Percentiles rank a stretch among this genome's conserved stretches.
Conservation (phyloP, 2,329 filamentous ascomycete genomes). For the Aspergillus versicolor region DNA sequence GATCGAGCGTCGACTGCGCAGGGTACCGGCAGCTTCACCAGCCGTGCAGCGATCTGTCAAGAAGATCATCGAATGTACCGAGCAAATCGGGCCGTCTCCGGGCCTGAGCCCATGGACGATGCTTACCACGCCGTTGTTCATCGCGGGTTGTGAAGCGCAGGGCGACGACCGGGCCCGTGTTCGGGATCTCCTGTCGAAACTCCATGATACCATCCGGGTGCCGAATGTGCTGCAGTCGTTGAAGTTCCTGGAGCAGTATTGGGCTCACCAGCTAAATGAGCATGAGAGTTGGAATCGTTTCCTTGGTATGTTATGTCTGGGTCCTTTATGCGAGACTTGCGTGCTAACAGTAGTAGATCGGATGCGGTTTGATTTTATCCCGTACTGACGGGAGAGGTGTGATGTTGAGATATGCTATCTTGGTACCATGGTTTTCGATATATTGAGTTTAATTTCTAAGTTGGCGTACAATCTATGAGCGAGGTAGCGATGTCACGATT, state of each 20-base stretch:
- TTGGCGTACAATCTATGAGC: not conserved
- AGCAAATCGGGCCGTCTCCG: constrained; percentile 37
- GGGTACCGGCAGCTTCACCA: constrained; percentile 28
- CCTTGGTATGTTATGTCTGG: constrained; percentile 29
- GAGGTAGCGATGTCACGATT: not conserved
- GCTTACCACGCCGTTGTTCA: constrained; percentile 45
- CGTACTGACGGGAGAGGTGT: constrained; percentile 12
- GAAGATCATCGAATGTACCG: constrained; percentile 41
- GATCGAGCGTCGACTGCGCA: constrained; percentile 40
- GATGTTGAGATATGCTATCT: not conserved
- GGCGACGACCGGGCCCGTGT: constrained; percentile 37
- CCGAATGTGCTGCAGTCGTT: constrained; percentile 44
- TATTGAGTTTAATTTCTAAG: not conserved
- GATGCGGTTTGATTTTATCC: constrained; percentile 29
- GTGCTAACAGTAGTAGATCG: constrained; percentile 25
- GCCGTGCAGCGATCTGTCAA: constrained; percentile 37
- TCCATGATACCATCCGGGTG: constrained; percentile 42
- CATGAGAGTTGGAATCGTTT: constrained; percentile 41
- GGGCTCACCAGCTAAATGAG: constrained; percentile 31
- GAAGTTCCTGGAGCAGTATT: constrained; percentile 42
- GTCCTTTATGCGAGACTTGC: not conserved
- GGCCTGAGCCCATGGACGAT: constrained; percentile 44
- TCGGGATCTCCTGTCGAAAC: constrained; percentile 29
- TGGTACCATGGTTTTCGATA: not conserved
- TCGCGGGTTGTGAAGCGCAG: constrained; percentile 43